phyloP scores from a whole-genome alignment of 148 eudicot species.

The Arbutus unedo region DNA sequence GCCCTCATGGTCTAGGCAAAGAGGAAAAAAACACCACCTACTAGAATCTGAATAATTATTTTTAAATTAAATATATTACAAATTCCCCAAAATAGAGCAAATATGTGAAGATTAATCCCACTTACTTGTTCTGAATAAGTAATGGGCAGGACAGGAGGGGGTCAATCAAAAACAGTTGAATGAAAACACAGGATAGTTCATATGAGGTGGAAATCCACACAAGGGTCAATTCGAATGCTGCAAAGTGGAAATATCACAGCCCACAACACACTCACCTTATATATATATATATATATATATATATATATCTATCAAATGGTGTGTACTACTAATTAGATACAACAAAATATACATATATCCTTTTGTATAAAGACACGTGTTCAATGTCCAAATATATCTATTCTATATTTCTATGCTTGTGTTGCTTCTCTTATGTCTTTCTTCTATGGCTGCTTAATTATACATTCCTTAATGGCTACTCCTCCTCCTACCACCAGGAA shows the following conservation, averaged over 20 bases:
- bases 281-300: too few relatives aligned
- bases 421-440: not conserved
- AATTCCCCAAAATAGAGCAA: too few relatives aligned
- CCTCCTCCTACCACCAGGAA: not conserved
- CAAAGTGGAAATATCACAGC: not conserved
- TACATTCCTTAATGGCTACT: not conserved
- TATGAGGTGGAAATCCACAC: not conserved
- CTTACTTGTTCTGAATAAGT: too few relatives aligned
- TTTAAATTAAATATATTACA: too few relatives aligned
- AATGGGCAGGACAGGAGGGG: too few relatives aligned
- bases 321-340: not conserved
- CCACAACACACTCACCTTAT: not conserved
- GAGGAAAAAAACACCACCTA: too few relatives aligned
- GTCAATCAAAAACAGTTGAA: too few relatives aligned
- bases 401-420: not conserved
- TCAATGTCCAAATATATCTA: not conserved
- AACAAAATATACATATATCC: too few relatives aligned
- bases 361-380: not conserved
- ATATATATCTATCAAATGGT: not conserved
- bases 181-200: not conserved
- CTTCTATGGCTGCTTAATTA: conserved; percentile 8
- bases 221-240: not conserved
- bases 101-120: too few relatives aligned
- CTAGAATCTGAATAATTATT: too few relatives aligned
- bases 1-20: too few relatives aligned